Evolutionary conservation across 495 filamentous ascomycete species (phyloP).

Genomic region (Penicillium canescens): DNA sequence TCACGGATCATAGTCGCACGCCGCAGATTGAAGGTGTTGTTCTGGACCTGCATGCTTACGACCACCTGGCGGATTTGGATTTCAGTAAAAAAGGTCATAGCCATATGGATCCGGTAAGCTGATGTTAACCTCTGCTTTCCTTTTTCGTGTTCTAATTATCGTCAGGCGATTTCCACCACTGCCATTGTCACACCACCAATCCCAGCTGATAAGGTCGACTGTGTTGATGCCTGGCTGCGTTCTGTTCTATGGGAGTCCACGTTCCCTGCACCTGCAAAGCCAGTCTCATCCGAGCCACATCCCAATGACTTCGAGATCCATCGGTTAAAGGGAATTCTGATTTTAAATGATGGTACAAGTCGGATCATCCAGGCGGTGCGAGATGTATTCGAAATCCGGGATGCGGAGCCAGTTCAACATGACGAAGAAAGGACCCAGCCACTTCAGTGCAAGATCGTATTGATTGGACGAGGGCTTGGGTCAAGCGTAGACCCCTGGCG

Average conservation of each 20-base stretch:
- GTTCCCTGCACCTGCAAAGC: slow-evolving; percentile 46
- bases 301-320: slow-evolving; percentile 69
- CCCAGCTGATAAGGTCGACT: slow-evolving; percentile 47
- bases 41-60: slow-evolving; percentile 91
- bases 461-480: slow-evolving; percentile 71
- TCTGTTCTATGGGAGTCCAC: slow-evolving; percentile 78
- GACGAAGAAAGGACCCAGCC: slow-evolving; percentile 16
- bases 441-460: slow-evolving; percentile 67
- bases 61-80: slow-evolving; percentile 70
- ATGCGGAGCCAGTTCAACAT: slow-evolving; percentile 44
- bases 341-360: slow-evolving; percentile 57
- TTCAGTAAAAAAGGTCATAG: slow-evolving; percentile 68
- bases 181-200: slow-evolving; percentile 64
- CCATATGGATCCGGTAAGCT: slow-evolving; percentile 77
- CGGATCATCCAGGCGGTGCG: slow-evolving; percentile 89
- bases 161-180: slow-evolving; percentile 83
- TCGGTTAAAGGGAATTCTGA: slow-evolving; percentile 77
- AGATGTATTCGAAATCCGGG: slow-evolving; percentile 89
- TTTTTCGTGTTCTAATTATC: not conserved
- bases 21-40: slow-evolving; percentile 82
- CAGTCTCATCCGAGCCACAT: slow-evolving; percentile 6
- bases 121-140: not conserved
- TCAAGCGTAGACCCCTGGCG: slow-evolving; percentile 29
- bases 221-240: slow-evolving; percentile 80
- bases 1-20: slow-evolving; percentile 76